Evolutionary conservation across 768 basidiomycete species (phyloP), one percentile per base, ranked within the genome.

Genomic region (Pisolithus sp.): DNA sequence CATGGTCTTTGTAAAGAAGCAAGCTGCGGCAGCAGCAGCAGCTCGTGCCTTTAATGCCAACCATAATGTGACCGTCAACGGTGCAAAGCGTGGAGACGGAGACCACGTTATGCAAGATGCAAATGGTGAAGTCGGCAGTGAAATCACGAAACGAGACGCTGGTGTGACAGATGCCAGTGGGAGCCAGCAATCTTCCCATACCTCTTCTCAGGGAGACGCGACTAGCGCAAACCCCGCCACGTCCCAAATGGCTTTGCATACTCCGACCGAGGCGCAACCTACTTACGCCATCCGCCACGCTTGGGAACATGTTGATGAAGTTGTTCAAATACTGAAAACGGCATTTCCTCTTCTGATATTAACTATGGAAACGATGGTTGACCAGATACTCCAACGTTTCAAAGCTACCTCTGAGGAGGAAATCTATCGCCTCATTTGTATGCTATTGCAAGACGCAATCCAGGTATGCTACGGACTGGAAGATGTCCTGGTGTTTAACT

Each of bases 321-420:
- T 98, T 52, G 81, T 93, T 39, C 87, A 93, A 63, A 84, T 91
- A 36, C 76, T 98, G 60, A 98, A 99, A 72, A 96, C 95, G 0
- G 86, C 91, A 0, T 96, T 94, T 76, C 96, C 96, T 0, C 77
- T 99, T 7, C 78, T 99, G 34, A 90, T 95, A 28, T 74, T 98
- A 20, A 96, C 93, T 51, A 77, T 99, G 76, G 96, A 99, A 71
- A 94, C 92, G 15, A 88, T 97, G 79, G 88, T 94, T 4, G 96
- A 99, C 58, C 93, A 97, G 68, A 88, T 99, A 57, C 77, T 83
- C 20, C 80, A 83, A 53, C 81, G 93, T 48, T 95, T 97, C 73
- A 95, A 96, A 66, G 81, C 88, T 2, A 77, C 80, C 1, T 78
- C 83, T 2, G 96, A 99, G 53, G 96, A 99, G 69, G 94, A 97